These are phyloP conservation scores for Suhomyces guaymorum DNA, from an alignment of 1,139 yeast genomes.

Conservation along the genomic window DNA sequence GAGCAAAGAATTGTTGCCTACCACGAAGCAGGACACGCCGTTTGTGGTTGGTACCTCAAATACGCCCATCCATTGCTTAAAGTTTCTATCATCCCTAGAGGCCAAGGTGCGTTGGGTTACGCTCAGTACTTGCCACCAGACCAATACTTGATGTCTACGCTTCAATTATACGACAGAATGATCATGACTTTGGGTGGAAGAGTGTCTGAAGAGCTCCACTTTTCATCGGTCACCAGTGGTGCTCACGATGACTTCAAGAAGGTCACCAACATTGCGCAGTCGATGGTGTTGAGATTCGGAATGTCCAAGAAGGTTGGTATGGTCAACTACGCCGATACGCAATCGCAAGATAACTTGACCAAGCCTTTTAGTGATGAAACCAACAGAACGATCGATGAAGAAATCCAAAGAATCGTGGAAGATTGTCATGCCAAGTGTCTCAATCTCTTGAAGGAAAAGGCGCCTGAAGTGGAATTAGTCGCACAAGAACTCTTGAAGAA, in stretches of 20 bases:
- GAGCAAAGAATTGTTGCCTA: constrained; percentile 91
- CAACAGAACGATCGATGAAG: constrained; percentile 74
- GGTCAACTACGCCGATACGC: constrained; percentile 60
- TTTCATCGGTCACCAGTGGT: constrained; percentile 88
- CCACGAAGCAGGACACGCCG: constrained; percentile 98
- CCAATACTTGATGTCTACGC: constrained; percentile 74
- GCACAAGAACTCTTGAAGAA: constrained; percentile 82
- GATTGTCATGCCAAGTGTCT: constrained; percentile 77
- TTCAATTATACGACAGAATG: constrained; percentile 86
- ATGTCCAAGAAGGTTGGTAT: constrained; percentile 87
- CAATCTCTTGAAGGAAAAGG: constrained; percentile 64
- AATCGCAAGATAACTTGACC: constrained; percentile 64
- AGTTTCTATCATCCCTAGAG: constrained; percentile 95
- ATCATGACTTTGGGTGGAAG: constrained; percentile 97
- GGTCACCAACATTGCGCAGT: constrained; percentile 91
- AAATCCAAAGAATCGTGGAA: constrained; percentile 76
- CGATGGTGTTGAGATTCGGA: constrained; percentile 90
- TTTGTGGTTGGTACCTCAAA: constrained; percentile 93
- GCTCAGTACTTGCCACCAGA: constrained; percentile 97
- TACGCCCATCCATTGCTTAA: constrained; percentile 90
- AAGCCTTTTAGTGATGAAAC: constrained; percentile 94
- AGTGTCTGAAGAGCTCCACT: constrained; percentile 91
- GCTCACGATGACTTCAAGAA: constrained; percentile 96
- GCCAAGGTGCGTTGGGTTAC: constrained; percentile 96
- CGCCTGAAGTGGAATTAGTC: constrained; percentile 73